A percentile compares a stretch with the other conserved stretches of the same genome.
Conservation (phyloP, 495 filamentous ascomycete species). For the Cetradonia linearis region DNA sequence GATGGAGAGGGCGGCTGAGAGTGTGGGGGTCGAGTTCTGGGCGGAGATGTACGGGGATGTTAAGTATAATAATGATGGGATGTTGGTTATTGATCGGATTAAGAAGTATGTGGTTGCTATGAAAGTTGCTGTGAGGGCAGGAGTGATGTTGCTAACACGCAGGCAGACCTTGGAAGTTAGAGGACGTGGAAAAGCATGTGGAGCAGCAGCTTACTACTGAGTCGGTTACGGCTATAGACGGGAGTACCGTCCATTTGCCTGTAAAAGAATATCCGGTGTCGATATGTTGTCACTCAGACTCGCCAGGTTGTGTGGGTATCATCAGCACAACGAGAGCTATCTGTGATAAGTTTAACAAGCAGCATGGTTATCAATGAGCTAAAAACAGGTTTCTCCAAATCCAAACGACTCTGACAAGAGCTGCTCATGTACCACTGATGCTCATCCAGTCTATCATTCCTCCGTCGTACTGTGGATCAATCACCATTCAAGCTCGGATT, state of each 20-base stretch:
- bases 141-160: not conserved
- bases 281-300: constrained; percentile 48
- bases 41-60: constrained; percentile 51
- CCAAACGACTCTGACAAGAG: not conserved
- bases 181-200: constrained; percentile 39
- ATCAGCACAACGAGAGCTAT: constrained; percentile 37
- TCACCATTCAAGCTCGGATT: constrained; percentile 13
- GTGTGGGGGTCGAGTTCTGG: constrained; percentile 43
- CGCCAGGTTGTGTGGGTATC: constrained; percentile 41
- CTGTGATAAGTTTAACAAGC: constrained; percentile 33
- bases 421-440: not conserved
- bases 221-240: constrained; percentile 38
- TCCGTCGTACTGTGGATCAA: not conserved
- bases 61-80: constrained; percentile 43
- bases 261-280: constrained; percentile 39
- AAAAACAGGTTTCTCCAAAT: not conserved
- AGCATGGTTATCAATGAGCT: constrained; percentile 24
- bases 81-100: constrained; percentile 45
- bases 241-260: constrained; percentile 35
- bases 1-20: constrained; percentile 43
- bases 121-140: not conserved
- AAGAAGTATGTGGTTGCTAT: constrained; percentile 33
- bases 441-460: no score
- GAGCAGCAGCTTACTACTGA: constrained; percentile 36
- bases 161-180: constrained; percentile 36